Base-by-base conservation (phyloP, 2,329 filamentous ascomycete species). In the Fusarium mangiferae region DNA sequence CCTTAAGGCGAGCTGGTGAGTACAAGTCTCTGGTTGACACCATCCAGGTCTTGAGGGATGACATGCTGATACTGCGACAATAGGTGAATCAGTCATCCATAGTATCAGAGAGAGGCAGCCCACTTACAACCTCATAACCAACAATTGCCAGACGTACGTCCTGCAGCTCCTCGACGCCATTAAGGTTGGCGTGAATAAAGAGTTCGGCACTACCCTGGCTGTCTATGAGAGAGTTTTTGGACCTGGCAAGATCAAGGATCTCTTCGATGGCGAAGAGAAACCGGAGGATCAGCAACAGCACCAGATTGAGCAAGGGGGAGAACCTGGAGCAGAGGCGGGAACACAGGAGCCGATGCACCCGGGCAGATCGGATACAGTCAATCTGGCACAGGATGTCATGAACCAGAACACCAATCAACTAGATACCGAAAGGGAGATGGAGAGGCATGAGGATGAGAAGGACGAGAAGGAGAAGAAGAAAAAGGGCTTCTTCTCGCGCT, bases 111-210 rank as follows among this genome's bases (percentile, higher is more conserved):
- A 83, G 39, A 84, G 81, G 56, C 83, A 84, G 15, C 84, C 87
- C 0, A 86, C 81, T 2, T 90, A 90, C 79, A 89, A 90, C 61
- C 83, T 90, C 62, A 89, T 90, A 77, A 87, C 83, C 70, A 90
- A 90, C 78, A 90, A 90, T 79, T 90, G 88, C 77, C 88, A 90
- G 73, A 90, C 87, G 24, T 90, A 87, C 67, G 88, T 87, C 1
- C 75, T 89, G 20, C 80, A 84, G 49, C 80, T 90, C 20, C 84
- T 90, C 13, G 87, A 90, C 65, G 85, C 86, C 36, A 87, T 90
- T 65, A 86, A 89, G 66, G 82, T 87, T 18, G 85, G 86, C 12
- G 80, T 83, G 18, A 84, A 85, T 65, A 84, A 83, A 48, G 83
- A 89, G 54, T 89, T 90, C 46, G 87, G 84, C 42, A 89, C 88